phyloP scores from a whole-genome alignment of 768 basidiomycete genomes.

The Tulasnella sp. region DNA sequence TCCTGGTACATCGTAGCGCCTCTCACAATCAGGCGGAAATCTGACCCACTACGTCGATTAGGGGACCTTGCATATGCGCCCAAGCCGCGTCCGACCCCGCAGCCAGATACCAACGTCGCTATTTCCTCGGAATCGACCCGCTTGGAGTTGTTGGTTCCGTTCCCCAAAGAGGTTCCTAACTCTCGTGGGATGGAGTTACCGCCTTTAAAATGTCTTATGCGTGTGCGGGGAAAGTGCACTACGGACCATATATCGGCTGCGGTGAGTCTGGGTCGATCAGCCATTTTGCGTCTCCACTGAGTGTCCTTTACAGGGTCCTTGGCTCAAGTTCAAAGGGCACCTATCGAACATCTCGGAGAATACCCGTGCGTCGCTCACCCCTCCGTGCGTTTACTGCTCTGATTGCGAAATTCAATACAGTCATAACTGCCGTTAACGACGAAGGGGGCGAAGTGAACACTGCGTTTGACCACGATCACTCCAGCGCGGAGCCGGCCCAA shows the following conservation, averaged over 20 bases:
- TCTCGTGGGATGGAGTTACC: conserved; percentile 60
- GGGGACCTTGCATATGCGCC: conserved; percentile 63
- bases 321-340: conserved; percentile 98
- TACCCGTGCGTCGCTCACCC: conserved; percentile 44
- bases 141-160: conserved; percentile 77
- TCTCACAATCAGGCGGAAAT: neutral
- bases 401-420: conserved; percentile 28
- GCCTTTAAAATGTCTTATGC: conserved; percentile 68
- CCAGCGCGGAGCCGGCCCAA: conserved; percentile 30
- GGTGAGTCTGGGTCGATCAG: conserved; percentile 32
- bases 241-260: conserved; percentile 98
- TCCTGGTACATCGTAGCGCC: conserved; percentile 32
- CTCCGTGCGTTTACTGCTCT: neutral
- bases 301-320: conserved; percentile 54
- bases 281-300: neutral
- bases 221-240: conserved; percentile 96
- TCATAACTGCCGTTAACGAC: conserved; percentile 92
- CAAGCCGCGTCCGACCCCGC: conserved; percentile 53
- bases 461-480: conserved; percentile 54
- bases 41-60: neutral
- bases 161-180: conserved; percentile 61
- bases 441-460: conserved; percentile 89
- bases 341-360: conserved; percentile 95
- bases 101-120: conserved; percentile 60
- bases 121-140: conserved; percentile 72